A percentile compares a stretch with the other conserved stretches of the same genome.
These are phyloP conservation scores for Anastatica hierochuntica DNA, from an alignment of 345 rosid species.

Conservation along the genomic window DNA sequence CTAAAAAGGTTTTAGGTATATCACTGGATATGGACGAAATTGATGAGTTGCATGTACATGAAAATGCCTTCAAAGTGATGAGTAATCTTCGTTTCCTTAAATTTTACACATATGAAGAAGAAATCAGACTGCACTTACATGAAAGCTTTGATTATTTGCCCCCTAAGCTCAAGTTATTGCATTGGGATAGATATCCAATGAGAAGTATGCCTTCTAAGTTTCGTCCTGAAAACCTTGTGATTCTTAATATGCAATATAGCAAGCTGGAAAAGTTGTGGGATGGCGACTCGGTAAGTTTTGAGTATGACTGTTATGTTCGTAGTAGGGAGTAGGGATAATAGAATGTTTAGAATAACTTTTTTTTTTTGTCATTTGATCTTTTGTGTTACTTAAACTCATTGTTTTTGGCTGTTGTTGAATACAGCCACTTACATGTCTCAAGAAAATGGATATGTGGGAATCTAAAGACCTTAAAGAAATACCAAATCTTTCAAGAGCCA, in stretches of 20 bases:
- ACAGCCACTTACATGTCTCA: background rate
- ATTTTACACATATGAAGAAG: background rate
- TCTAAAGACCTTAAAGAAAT: background rate
- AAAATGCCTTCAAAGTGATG: constrained; percentile 8
- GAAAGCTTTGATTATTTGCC: constrained; percentile 1
- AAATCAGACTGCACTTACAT: background rate
- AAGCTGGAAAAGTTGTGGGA: background rate
- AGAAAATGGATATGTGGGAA: background rate
- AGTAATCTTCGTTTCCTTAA: constrained; percentile 7
- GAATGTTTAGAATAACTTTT: no score
- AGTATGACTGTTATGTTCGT: no score
- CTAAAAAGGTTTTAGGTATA: constrained; percentile 10
- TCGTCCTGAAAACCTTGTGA: background rate
- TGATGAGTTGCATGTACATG: background rate
- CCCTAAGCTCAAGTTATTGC: background rate
- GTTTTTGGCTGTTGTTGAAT: no score
- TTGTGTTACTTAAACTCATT: no score
- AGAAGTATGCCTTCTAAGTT: constrained; percentile 10
- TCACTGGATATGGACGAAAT: background rate
- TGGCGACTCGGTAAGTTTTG: no score
- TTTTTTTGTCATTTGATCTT: no score
- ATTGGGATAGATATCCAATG: constrained; percentile 1
- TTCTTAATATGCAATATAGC: background rate
- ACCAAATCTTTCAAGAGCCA: background rate
- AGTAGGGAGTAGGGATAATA: background rate